Evolutionary conservation across 2,329 filamentous ascomycete genomes (phyloP), one percentile per base, ranked within the genome.

Genomic region (Monosporascus ibericus): DNA sequence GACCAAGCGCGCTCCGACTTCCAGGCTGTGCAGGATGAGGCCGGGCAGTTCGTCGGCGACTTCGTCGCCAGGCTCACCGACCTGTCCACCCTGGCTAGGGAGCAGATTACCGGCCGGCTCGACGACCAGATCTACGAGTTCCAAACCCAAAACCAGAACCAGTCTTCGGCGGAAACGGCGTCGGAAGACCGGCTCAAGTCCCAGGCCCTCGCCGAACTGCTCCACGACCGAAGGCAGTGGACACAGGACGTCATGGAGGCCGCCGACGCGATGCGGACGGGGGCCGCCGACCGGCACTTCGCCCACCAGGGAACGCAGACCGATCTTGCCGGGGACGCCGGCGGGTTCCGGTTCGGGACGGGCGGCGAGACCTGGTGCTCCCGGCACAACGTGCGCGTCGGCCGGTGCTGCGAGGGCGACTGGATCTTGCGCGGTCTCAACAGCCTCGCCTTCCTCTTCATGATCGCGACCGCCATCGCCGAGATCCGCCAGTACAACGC

Each of bases 381-480:
- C 25, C 36, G 27, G 15, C 46, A 36, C 14, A n/a, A 34, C 6
- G 15, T 48, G 17, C 14, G 47, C 30, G 0, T 38, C 30, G n/a
- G 27, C 14, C 14, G 36, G 14, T 20, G 49, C 18, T 8, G 42
- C 7, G 44, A 17, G 27, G 17, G 39, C 3, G 34, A 24, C 37
- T 47, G 47, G 20, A 1, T 25, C n/a, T 6, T 44, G 27, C 20
- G 25, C 9, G 15, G 8, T 15, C 39, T 55, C 38, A 48, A 59
- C 40, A 2, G 48, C 1, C 0, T 42, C 1, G 1, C 50, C 22
- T 49, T 59, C 27, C 1, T 50, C 17, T 20, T 55, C 34, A 49
- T 64, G 51, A 0, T 58, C 1, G n/a, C 14, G 1, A 46, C 52
- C n/a, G 44, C 44, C 6, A 40, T 65, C 18, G 54, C 60, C 18